These are phyloP conservation scores for Plenodomus biglobosus DNA, from an alignment of 2,329 filamentous ascomycete species.

Conservation along the genomic window DNA sequence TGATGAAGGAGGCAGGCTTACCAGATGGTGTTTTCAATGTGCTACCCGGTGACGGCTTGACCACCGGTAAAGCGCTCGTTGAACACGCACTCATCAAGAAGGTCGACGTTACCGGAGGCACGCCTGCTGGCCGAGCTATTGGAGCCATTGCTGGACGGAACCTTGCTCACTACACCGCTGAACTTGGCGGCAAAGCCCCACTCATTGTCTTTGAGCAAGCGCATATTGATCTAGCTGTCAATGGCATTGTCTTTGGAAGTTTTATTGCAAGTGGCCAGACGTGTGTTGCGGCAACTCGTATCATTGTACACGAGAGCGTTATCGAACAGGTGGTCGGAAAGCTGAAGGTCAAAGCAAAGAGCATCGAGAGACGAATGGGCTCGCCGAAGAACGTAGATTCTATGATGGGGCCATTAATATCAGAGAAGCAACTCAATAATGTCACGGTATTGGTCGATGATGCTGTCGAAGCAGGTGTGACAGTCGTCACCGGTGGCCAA, in stretches of 20 bases:
- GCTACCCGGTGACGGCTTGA: constrained; percentile 35
- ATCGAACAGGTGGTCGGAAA: constrained; percentile 44
- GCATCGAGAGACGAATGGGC: constrained; percentile 58
- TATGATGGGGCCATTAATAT: constrained; percentile 67
- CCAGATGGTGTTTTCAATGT: constrained; percentile 44
- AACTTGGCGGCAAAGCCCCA: constrained; percentile 44
- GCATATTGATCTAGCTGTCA: constrained; percentile 41
- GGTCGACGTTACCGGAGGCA: constrained; percentile 45
- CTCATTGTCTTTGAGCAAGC: constrained; percentile 43
- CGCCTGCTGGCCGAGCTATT: constrained; percentile 41
- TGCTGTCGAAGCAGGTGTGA: constrained; percentile 43
- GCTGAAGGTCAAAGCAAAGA: constrained; percentile 50
- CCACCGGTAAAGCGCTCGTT: constrained; percentile 42
- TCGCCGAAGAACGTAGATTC: constrained; percentile 58
- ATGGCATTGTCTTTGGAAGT: constrained; percentile 44
- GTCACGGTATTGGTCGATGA: constrained; percentile 43
- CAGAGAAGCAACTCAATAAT: constrained; percentile 51
- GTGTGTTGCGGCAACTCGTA: constrained; percentile 58
- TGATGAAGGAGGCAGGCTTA: constrained; percentile 43
- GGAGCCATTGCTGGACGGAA: constrained; percentile 41
- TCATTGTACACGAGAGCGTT: constrained; percentile 54
- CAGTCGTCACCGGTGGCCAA: constrained; percentile 52
- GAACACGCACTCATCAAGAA: constrained; percentile 42
- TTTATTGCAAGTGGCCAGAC: constrained; percentile 60
- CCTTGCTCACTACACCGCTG: constrained; percentile 41